Conservation (phyloP, 1,284 basidiomycete species). For the Ceratobasidium sp. region DNA sequence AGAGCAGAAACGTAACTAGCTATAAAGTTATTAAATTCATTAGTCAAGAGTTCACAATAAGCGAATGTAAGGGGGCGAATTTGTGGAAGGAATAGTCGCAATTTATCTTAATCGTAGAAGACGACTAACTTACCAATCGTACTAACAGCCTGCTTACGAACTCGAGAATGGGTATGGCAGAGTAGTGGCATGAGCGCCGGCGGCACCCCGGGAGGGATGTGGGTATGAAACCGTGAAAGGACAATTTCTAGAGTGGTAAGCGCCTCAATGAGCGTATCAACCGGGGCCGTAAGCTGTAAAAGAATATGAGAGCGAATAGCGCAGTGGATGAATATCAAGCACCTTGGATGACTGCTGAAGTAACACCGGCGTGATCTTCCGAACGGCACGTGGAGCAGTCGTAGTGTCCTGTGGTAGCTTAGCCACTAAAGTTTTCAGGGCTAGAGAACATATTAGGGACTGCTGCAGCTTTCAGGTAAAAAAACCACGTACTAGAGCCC, state of each 20-base stretch:
- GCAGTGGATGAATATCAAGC: slow-evolving; percentile 53
- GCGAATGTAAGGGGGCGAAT: too few species aligned
- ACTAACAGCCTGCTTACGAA: slow-evolving; percentile 89
- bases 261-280: slow-evolving; percentile 88
- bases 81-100: too few species aligned
- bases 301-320: slow-evolving; percentile 49
- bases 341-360: slow-evolving; percentile 82
- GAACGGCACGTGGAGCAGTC: slow-evolving; percentile 83
- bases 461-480: background rate
- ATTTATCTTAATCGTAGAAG: slow-evolving; percentile 35
- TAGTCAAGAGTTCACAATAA: background rate
- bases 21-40: slow-evolving; percentile 37
- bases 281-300: slow-evolving; percentile 73
- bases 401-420: slow-evolving; percentile 86
- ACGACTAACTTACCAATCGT: slow-evolving; percentile 66
- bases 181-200: slow-evolving; percentile 81
- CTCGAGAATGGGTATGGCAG: slow-evolving; percentile 79
- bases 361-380: slow-evolving; percentile 85
- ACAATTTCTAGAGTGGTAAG: slow-evolving; percentile 94
- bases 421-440: slow-evolving; percentile 92
- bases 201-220: slow-evolving; percentile 67
- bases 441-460: slow-evolving; percentile 59
- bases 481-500: slow-evolving; percentile 77
- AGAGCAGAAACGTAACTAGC: slow-evolving; percentile 82
- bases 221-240: slow-evolving; percentile 84